Evolutionary conservation across 163 green algal species (phyloP).

Genomic region (Chloromonas sp.): DNA sequence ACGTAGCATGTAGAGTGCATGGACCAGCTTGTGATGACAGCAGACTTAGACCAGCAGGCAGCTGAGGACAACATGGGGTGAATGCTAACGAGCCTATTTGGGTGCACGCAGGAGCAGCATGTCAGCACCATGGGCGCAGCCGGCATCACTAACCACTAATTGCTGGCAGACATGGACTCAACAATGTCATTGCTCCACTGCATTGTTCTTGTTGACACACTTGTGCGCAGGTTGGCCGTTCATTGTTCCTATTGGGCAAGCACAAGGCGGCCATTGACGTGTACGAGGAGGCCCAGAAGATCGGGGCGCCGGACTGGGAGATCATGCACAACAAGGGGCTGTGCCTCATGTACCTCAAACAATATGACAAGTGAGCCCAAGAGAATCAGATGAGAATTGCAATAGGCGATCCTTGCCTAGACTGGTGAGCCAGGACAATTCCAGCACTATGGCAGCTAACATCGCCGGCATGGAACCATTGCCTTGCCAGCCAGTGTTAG

Average conservation of each 20-base stretch:
- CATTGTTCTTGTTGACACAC: neutral
- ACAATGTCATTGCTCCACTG: neutral
- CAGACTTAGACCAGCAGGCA: neutral
- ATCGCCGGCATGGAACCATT: neutral
- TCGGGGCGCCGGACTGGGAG: constrained; percentile 64
- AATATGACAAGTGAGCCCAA: constrained; percentile 40
- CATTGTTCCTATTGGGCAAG: constrained; percentile 67
- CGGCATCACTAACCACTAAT: neutral
- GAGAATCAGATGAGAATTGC: too few species aligned
- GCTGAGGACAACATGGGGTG: neutral
- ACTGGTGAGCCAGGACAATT: too few species aligned
- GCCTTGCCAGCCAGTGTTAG: neutral
- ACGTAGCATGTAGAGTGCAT: neutral
- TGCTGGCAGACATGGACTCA: neutral
- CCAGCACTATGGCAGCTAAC: neutral
- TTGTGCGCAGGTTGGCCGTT: constrained; percentile 51
- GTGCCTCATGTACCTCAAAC: constrained; percentile 59
- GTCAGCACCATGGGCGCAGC: neutral
- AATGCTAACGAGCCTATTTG: neutral
- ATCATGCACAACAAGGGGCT: constrained; percentile 70
- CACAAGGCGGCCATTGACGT: constrained; percentile 64
- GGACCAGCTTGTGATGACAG: neutral
- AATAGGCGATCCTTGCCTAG: too few species aligned
- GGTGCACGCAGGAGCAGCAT: neutral
- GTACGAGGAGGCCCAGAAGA: constrained; percentile 63